phyloP scores from a whole-genome alignment of 2,329 filamentous ascomycete species.

The Penicillium sp. region DNA sequence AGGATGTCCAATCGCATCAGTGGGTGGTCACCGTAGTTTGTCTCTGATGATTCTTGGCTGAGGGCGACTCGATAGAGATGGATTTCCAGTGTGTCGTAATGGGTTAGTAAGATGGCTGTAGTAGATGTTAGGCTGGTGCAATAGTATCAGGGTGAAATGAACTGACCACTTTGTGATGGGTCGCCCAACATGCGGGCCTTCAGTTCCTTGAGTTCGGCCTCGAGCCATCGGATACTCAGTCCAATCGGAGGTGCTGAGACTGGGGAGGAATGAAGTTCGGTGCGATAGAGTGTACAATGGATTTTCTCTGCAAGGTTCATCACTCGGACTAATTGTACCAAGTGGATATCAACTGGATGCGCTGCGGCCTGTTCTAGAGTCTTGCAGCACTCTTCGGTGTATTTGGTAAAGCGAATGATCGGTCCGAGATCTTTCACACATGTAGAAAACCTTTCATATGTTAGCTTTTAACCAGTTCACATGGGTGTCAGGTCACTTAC shows the following conservation, averaged over 20 bases:
- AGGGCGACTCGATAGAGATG: slow-evolving; percentile 29
- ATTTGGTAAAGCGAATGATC: slow-evolving; percentile 55
- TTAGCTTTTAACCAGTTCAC: neutral
- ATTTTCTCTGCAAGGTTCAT: slow-evolving; percentile 58
- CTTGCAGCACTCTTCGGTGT: slow-evolving; percentile 55
- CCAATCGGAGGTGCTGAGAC: slow-evolving; percentile 19
- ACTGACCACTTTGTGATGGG: slow-evolving; percentile 17
- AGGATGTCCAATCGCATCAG: slow-evolving; percentile 54
- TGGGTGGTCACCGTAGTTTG: slow-evolving; percentile 36
- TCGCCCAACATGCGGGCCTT: slow-evolving; percentile 15
- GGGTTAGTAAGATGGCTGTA: slow-evolving; percentile 26
- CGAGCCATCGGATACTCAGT: slow-evolving; percentile 46
- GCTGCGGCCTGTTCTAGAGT: slow-evolving; percentile 50
- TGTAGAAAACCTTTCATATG: slow-evolving; percentile 15
- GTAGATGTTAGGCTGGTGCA: neutral
- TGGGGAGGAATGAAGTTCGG: slow-evolving; percentile 19
- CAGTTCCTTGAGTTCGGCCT: slow-evolving; percentile 41
- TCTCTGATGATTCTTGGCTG: slow-evolving; percentile 41
- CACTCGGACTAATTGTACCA: slow-evolving; percentile 52
- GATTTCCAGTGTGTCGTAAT: slow-evolving; percentile 30
- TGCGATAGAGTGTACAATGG: slow-evolving; percentile 27
- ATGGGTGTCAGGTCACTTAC: slow-evolving; percentile 39
- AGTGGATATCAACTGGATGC: slow-evolving; percentile 49
- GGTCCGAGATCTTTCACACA: slow-evolving; percentile 50
- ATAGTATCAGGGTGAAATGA: neutral